phyloP scores from a whole-genome alignment of 805 yeast species.

The Barnettozyma botsteinii region DNA sequence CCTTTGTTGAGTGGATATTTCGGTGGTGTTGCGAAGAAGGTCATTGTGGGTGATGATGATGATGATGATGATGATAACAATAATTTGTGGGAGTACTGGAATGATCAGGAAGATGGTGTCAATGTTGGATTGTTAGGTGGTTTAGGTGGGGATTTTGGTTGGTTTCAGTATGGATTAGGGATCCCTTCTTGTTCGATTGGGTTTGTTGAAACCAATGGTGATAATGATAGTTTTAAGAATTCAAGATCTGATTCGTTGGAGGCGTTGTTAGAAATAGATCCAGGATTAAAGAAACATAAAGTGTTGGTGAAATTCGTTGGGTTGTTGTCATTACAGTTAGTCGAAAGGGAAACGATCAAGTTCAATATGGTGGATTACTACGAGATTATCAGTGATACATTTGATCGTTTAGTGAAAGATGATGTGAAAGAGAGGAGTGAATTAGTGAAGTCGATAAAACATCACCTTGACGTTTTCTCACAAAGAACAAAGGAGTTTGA shows the following conservation, averaged over 20 bases:
- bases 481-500: conserved; percentile 37
- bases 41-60: conserved; percentile 1
- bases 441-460: neutral
- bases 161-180: conserved; percentile 62
- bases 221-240: conserved; percentile 44
- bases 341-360: conserved; percentile 52
- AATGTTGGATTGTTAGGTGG: conserved; percentile 40
- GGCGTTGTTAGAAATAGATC: conserved; percentile 48
- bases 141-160: conserved; percentile 45
- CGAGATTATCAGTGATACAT: neutral
- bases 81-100: conserved; percentile 46
- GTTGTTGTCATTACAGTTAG: conserved; percentile 43
- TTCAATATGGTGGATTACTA: conserved; percentile 38
- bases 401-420: neutral
- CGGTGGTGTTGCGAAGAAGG: conserved; percentile 22
- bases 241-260: conserved; percentile 53
- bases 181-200: conserved; percentile 55
- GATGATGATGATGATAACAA: conserved; percentile 26
- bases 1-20: conserved; percentile 50
- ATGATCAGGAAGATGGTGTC: conserved; percentile 27
- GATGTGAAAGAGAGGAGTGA: conserved; percentile 3
- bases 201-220: conserved; percentile 28
- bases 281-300: conserved; percentile 47
- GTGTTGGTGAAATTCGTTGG: conserved; percentile 57
- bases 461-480: neutral